phyloP scores from a whole-genome alignment of 2,329 filamentous ascomycete genomes.

The Pestalotiopsis sp. region DNA sequence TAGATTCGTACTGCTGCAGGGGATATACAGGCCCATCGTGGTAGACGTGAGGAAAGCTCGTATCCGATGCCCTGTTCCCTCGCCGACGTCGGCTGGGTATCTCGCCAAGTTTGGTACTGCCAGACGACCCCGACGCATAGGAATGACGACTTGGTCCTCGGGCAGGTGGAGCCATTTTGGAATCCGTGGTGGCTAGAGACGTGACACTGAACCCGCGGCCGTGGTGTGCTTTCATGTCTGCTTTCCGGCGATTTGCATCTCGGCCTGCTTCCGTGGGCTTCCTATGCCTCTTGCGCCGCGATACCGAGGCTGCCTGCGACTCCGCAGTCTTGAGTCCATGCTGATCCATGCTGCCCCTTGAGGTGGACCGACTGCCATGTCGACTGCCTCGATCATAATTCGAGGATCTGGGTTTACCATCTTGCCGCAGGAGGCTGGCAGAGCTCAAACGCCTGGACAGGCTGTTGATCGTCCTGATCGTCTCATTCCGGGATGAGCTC shows the following conservation, averaged over 20 bases:
- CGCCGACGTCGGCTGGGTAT: constrained; percentile 25
- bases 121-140: constrained; percentile 40
- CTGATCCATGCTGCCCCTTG: not conserved
- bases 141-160: constrained; percentile 26
- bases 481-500: constrained; percentile 48
- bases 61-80: not conserved
- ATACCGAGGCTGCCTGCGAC: not conserved
- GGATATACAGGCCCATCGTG: constrained; percentile 11
- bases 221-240: not conserved
- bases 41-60: constrained; percentile 1
- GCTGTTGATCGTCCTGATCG: constrained; percentile 50
- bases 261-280: not conserved
- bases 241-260: not conserved
- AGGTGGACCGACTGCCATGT: not conserved
- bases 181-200: not conserved
- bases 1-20: constrained; percentile 9
- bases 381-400: not conserved
- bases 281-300: not conserved
- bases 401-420: not conserved
- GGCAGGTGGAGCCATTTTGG: too few relatives aligned
- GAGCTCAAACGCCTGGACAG: constrained; percentile 40
- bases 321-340: not conserved
- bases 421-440: constrained; percentile 3
- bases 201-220: not conserved
- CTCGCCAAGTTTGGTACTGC: constrained; percentile 49